Conservation (phyloP, 2,329 filamentous ascomycete species). For the Colletotrichum sansevieriae region DNA sequence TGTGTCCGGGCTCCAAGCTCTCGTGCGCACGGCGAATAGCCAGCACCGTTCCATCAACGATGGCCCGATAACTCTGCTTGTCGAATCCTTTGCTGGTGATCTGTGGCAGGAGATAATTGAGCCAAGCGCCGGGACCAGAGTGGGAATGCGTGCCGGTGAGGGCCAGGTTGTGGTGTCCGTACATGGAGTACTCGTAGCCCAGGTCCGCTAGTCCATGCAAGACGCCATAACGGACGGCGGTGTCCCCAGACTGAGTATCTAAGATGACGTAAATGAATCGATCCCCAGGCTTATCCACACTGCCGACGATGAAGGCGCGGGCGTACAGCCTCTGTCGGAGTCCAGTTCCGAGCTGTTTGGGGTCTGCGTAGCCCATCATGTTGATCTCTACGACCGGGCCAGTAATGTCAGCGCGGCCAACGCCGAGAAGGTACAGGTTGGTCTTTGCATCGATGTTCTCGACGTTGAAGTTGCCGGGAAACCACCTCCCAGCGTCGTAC, state of each 20-base stretch:
- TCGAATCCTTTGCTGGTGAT: slow-evolving; percentile 89
- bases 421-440: slow-evolving; percentile 63
- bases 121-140: slow-evolving; percentile 89
- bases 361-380: slow-evolving; percentile 89
- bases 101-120: slow-evolving; percentile 92
- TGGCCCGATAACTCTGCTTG: slow-evolving; percentile 86
- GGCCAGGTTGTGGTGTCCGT: slow-evolving; percentile 85
- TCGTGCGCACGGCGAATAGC: slow-evolving; percentile 86
- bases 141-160: slow-evolving; percentile 93
- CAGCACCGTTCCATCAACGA: slow-evolving; percentile 84
- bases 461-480: neutral
- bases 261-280: slow-evolving; percentile 88
- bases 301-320: slow-evolving; percentile 87
- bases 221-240: slow-evolving; percentile 86
- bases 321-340: slow-evolving; percentile 88
- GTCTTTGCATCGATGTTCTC: slow-evolving; percentile 19
- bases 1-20: slow-evolving; percentile 64
- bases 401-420: slow-evolving; percentile 68
- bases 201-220: slow-evolving; percentile 76
- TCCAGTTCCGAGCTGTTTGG: slow-evolving; percentile 83
- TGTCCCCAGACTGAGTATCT: slow-evolving; percentile 89
- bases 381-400: slow-evolving; percentile 89
- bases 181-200: slow-evolving; percentile 79
- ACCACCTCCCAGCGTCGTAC: neutral
- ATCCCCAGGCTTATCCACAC: slow-evolving; percentile 72